Base-by-base conservation (phyloP, 2,329 filamentous ascomycete species). In the Hirsutella rhossiliensis region DNA sequence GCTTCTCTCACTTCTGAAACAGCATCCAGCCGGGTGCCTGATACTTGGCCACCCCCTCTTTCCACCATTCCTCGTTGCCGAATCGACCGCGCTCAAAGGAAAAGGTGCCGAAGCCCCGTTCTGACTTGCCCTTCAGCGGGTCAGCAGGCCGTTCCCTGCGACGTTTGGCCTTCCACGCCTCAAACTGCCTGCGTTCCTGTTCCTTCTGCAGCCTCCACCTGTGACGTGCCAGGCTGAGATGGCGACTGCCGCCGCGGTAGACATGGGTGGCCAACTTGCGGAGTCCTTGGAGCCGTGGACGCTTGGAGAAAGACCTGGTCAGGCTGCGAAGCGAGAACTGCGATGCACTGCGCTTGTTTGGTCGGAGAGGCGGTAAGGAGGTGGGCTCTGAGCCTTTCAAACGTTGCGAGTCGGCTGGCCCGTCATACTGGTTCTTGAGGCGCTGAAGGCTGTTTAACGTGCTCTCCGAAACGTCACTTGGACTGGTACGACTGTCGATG, bases 31-130 rank as follows among this genome's bases (percentile, higher is more conserved):
- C 45, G 5, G 59, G 59, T 12, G 57, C 57, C 17, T 52, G 55
- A 44, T 59, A 65, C 45, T 52, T 58, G 19, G 53, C 53, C 4
- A 60, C 56, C 4, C 60, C 61, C 8, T 61, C 60, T 40, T 50
- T 55, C 63, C 63, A 65, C 61, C 62, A 64, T 15, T 58, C 55
- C 30, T 59, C 49, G 29, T 54, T 49, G 12, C 52, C 53, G 37
- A 48, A 49, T 4, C 48, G 46, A 31, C 46, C 48, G 32, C 48
- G 46, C 17, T 61, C 54, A 23, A 56, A 41, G 3, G 52, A 50
- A 44, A 60, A 61, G 2, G 49, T 29, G 29, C 48, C 50, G 41
- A 50, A 53, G 5, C 48, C 52, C 36, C 49, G 53, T 27, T 55
- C 50, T 8, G 51, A n/a, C 20, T 56, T 58, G n/a, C 46, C 48